Evolutionary conservation across 768 basidiomycete genomes (phyloP).

Genomic region (Tulasnella sp.): DNA sequence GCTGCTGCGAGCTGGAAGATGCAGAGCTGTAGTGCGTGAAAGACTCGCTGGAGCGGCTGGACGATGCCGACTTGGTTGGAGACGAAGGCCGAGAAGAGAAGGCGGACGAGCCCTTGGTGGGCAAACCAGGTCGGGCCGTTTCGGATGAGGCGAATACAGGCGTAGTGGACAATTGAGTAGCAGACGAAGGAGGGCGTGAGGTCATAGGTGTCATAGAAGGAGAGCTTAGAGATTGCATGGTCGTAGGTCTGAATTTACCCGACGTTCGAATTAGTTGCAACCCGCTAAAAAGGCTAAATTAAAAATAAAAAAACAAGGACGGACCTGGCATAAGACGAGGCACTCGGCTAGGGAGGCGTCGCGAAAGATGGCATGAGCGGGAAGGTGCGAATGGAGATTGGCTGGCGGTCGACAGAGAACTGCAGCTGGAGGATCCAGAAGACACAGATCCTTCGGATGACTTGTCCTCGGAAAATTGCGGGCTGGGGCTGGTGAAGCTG

Average conservation of each 20-base stretch:
- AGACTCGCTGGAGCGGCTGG: conserved; percentile 43
- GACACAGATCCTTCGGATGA: neutral
- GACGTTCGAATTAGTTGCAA: no score
- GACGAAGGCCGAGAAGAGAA: conserved; percentile 46
- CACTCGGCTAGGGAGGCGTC: neutral
- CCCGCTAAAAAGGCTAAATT: no score
- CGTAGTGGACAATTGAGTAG: conserved; percentile 33
- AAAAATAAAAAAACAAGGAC: no score
- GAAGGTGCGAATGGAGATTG: conserved; percentile 9
- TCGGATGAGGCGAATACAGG: conserved; percentile 47
- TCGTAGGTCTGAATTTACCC: neutral
- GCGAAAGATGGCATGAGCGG: conserved; percentile 12
- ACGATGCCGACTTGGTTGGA: conserved; percentile 44
- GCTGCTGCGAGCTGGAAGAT: conserved; percentile 6
- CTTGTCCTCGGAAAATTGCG: conserved; percentile 16
- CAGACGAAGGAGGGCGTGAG: conserved; percentile 49
- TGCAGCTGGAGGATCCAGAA: neutral
- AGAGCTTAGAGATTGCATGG: conserved; percentile 20
- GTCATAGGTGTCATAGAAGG: conserved; percentile 20
- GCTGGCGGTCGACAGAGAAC: neutral
- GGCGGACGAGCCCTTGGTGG: conserved; percentile 17
- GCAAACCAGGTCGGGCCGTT: conserved; percentile 43
- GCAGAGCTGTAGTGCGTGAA: conserved; percentile 2
- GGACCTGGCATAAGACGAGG: conserved; percentile 4
- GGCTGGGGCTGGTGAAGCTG: no score